phyloP scores from a whole-genome alignment of 148 eudicot species.

The Camellia lanceoleosa region DNA sequence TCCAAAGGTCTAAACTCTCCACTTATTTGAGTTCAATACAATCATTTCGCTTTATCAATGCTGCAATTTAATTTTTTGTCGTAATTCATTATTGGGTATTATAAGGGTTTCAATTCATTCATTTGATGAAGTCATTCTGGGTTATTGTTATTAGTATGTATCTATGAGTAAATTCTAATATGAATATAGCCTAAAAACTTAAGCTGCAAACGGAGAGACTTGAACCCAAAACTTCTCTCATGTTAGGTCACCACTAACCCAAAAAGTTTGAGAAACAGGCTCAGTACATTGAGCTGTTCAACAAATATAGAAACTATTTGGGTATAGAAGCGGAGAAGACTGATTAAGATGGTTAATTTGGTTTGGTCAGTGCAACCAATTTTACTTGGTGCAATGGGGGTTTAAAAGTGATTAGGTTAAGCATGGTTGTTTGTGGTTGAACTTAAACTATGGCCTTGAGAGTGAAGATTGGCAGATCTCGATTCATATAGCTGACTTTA shows the following conservation, averaged over 20 bases:
- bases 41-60: not conserved
- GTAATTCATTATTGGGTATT: not conserved
- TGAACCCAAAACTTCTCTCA: too few species aligned
- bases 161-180: not conserved
- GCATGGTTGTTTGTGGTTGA: not conserved
- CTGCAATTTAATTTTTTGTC: not conserved
- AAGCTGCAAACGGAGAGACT: too few species aligned
- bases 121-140: not conserved
- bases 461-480: not conserved
- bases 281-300: too few species aligned
- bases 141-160: not conserved
- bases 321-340: not conserved
- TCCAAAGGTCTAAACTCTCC: conserved; percentile 39
- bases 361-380: not conserved
- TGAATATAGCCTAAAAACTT: not conserved
- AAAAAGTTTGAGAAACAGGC: too few species aligned
- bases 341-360: not conserved
- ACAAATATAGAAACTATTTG: not conserved
- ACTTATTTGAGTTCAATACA: too few species aligned
- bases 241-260: too few species aligned
- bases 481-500: not conserved
- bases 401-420: not conserved
- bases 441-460: not conserved
- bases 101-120: not conserved
- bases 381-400: not conserved